These are phyloP conservation scores for Cornus kousa DNA, from an alignment of 148 eudicot genomes.

Conservation along the genomic window DNA sequence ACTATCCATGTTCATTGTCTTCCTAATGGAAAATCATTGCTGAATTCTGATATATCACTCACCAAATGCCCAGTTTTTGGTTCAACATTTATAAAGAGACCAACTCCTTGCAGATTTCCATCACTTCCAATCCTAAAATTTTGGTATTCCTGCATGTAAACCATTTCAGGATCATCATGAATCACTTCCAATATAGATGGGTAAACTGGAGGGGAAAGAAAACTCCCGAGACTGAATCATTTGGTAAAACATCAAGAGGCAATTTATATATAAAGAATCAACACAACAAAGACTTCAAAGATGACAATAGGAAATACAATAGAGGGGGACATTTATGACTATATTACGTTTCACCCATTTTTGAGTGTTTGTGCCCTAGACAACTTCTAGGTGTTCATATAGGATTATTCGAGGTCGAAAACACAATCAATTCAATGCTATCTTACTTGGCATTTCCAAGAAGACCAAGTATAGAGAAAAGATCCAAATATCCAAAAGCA, in stretches of 20 bases:
- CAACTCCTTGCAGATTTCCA: slow-evolving; percentile 96
- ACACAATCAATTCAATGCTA: no score
- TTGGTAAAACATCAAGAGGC: neutral
- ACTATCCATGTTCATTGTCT: neutral
- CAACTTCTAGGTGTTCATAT: no score
- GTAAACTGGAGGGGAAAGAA: neutral
- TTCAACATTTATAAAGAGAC: slow-evolving; percentile 72
- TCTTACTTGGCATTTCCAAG: no score
- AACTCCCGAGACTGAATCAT: neutral
- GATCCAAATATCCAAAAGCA: neutral
- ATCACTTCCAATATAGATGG: neutral
- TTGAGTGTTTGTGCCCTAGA: neutral
- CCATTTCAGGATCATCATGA: neutral
- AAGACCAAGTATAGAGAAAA: no score
- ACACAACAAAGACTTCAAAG: neutral
- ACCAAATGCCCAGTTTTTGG: slow-evolving; percentile 88
- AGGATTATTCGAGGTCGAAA: no score
- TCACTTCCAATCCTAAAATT: slow-evolving; percentile 93
- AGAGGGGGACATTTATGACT: neutral
- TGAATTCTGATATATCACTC: slow-evolving; percentile 17
- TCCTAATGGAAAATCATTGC: neutral
- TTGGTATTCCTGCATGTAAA: slow-evolving; percentile 67
- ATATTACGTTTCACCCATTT: neutral
- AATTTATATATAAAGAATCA: neutral
- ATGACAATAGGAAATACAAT: neutral